Conservation (phyloP, 192 early-diverging fungal species). For the Mortierella alpina region DNA sequence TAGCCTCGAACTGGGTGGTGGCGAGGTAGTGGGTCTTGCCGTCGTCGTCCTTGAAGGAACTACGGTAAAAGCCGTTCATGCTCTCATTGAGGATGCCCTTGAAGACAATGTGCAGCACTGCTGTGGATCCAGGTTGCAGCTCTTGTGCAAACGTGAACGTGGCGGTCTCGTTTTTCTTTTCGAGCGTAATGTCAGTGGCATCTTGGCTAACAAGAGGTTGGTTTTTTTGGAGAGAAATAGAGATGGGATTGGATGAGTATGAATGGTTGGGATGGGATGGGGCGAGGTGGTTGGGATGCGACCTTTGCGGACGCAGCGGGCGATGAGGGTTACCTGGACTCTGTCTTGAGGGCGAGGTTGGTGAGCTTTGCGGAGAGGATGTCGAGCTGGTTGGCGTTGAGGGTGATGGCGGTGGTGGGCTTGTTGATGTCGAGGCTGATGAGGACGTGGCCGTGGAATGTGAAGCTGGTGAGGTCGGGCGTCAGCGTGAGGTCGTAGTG, state of each 20-base stretch:
- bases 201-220: slow-evolving; percentile 25
- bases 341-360: slow-evolving; percentile 62
- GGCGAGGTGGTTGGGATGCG: background rate
- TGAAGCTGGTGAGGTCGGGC: slow-evolving; percentile 84
- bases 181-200: slow-evolving; percentile 58
- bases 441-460: slow-evolving; percentile 72
- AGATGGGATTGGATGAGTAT: background rate
- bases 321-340: slow-evolving; percentile 53
- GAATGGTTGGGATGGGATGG: background rate
- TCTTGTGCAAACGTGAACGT: slow-evolving; percentile 71
- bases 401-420: slow-evolving; percentile 69
- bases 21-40: slow-evolving; percentile 77
- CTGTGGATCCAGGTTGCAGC: slow-evolving; percentile 61
- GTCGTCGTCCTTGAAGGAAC: slow-evolving; percentile 63
- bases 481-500: slow-evolving; percentile 87
- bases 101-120: slow-evolving; percentile 68
- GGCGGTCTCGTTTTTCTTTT: slow-evolving; percentile 59
- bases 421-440: slow-evolving; percentile 70
- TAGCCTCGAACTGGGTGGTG: slow-evolving; percentile 96
- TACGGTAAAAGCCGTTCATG: slow-evolving; percentile 96
- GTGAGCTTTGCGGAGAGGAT: slow-evolving; percentile 64
- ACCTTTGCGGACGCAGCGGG: too few relatives aligned
- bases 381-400: slow-evolving; percentile 77
- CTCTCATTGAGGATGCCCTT: slow-evolving; percentile 81
- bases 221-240: background rate